phyloP scores from a whole-genome alignment of 768 basidiomycete species.

The Trametes villosa region DNA sequence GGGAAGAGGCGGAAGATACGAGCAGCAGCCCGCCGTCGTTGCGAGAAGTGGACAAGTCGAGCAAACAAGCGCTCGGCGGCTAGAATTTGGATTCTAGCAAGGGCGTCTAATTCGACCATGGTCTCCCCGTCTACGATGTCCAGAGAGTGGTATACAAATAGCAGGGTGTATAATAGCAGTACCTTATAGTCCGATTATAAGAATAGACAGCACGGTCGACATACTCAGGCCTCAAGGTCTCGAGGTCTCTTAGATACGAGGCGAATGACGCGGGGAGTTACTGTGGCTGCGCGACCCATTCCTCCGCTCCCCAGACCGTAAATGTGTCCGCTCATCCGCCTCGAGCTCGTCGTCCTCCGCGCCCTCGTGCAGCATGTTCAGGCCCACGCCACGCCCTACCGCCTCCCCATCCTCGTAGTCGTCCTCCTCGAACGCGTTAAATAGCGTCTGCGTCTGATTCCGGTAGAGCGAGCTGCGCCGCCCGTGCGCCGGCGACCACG shows the following conservation, averaged over 20 bases:
- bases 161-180: not conserved
- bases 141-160: conserved; percentile 7
- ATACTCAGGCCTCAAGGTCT: not conserved
- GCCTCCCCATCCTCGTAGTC: conserved; percentile 50
- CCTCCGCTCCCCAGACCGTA: conserved; percentile 38
- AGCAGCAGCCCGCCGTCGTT: conserved; percentile 3
- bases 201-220: not conserved
- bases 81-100: too few relatives aligned
- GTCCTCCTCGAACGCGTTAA: conserved; percentile 73
- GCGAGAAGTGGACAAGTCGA: not conserved
- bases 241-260: conserved; percentile 4
- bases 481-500: conserved; percentile 52
- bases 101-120: too few relatives aligned
- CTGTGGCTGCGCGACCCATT: conserved; percentile 55
- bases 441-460: conserved; percentile 66
- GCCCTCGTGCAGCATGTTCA: conserved; percentile 68
- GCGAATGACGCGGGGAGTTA: conserved; percentile 52
- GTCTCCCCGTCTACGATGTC: too few relatives aligned
- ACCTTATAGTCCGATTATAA: not conserved
- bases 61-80: not conserved
- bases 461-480: conserved; percentile 70
- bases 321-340: conserved; percentile 50
- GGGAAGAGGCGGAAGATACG: not conserved
- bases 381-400: conserved; percentile 50
- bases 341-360: conserved; percentile 55